Base-by-base conservation (phyloP, 371 early-diverging fungal genomes). In the Mortierella sp. region DNA sequence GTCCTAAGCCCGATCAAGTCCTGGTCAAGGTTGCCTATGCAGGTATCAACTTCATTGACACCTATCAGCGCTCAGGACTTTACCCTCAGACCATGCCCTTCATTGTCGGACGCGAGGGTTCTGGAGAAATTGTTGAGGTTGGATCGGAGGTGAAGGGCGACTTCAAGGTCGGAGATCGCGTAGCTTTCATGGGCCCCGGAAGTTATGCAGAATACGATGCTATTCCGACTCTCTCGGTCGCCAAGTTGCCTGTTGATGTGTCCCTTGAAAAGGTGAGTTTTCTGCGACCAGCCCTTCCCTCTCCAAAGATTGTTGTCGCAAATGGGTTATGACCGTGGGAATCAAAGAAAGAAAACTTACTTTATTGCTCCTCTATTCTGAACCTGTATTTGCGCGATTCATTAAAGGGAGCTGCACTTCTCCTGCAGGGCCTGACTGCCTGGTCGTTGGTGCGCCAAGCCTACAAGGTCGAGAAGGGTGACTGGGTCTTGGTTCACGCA, bases 1-100 rank as follows among this genome's bases (percentile, higher is more conserved):
- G 61, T 11, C 88, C 89, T 2, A 69, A 81, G 47, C 81, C 87
- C 0, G 86, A 87, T 43, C 80, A 89, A 26, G 73, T 97, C 14
- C 80, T 97, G 19, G 89, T 97, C 62, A 88, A 89, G 69, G 97
- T 96, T 79, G 84, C 83, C 8, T 87, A 81, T 53, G 84, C 88
- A 12, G 98, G 97, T 11, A 86, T 98, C 57, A 98, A 97, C 82
- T 96, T 86, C 53, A 96, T 98, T 59, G 98, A 98, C 75, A 97
- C 93, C 0, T 96, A 97, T 78, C 95, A 93, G 61, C 91, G 98
- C 57, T 80, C 86, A 12, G 98, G 98, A 27, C 83, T 94, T 12
- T 97, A 96, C 69, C 86, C 85, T 23, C 76, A 90, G 7, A 60
- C 83, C 4, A 64, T 93, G 2, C 96, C 96, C 6, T 86, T 84